Base-by-base conservation (phyloP, 768 basidiomycete genomes). In the Mycena amicta region DNA sequence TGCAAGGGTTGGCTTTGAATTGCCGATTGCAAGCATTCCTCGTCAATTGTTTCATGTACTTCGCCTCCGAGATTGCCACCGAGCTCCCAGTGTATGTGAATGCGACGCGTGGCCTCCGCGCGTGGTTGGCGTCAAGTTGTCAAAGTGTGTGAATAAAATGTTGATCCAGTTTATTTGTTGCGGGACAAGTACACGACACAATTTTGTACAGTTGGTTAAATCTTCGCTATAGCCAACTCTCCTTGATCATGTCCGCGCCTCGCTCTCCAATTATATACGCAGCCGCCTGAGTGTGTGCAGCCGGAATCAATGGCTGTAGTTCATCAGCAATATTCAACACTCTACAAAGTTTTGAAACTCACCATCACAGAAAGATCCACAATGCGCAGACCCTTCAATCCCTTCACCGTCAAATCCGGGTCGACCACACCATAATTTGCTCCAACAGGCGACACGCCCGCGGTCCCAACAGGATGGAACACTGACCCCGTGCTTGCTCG, bases 291-390 rank as follows among this genome's bases (percentile, higher is more conserved):
- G 67, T 65, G 33, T 69, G 68, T 3, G 64, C 66, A n/a, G 60
- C 51, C 1, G 67, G 63, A 15, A 70, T 62, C 39, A 64, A 58
- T 2, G 66, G 68, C 70, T 69, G 22, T 18, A 28, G 27, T 15
- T 5, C 37, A 23, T 52, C n/a, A 28, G 33, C 40, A 12, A n/a
- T 20, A 23, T 22, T n/a, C 43, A n/a, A 41, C n/a, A n/a, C n/a
- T n/a, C n/a, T n/a, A 50, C 27, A 57, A 16, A 50, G 20, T 23
- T 39, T 28, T 37, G 51, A n/a, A 16, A 61, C 70, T 45, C 43
- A 70, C 72, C 50, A 70, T 55, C 6, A 77, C 65, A 22, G 74
- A 75, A 15, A 70, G 68, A 65, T 79, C 76, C n/a, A 77, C 72
- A 25, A 79, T 65, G 18, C 77, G 65, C 25, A 79, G 50, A 2